A percentile compares a stretch with the other conserved stretches of the same genome.
These are phyloP conservation scores for Geoglossum cookeanum DNA, from an alignment of 2,329 filamentous ascomycete genomes.

Conservation along the genomic window DNA sequence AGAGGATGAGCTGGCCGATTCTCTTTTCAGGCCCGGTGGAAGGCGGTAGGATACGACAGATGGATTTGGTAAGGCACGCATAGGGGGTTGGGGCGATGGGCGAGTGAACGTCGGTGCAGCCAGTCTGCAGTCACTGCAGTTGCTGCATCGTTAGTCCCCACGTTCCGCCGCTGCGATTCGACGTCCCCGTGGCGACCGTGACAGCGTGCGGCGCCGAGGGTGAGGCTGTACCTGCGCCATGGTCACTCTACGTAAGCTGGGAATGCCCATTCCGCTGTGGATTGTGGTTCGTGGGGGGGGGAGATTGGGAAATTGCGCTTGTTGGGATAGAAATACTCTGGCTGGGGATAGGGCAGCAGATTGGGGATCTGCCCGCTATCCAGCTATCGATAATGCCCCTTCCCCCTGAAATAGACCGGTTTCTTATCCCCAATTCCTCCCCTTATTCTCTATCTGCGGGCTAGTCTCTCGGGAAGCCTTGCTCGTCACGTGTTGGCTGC, in stretches of 20 bases:
- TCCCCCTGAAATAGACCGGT: too few relatives aligned
- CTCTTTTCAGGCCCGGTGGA: not conserved
- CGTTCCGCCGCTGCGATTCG: not conserved
- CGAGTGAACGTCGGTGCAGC: not conserved
- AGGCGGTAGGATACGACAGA: not conserved
- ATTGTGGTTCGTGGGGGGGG: not conserved
- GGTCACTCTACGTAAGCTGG: not conserved
- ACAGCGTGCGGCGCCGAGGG: not conserved
- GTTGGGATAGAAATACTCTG: not conserved
- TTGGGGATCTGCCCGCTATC: not conserved
- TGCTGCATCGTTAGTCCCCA: not conserved
- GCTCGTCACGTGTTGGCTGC: too few relatives aligned
- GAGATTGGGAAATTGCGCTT: not conserved
- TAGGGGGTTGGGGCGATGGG: not conserved
- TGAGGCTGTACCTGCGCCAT: conserved; percentile 1
- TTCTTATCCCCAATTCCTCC: too few relatives aligned
- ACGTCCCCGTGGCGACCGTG: not conserved
- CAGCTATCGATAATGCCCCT: not conserved
- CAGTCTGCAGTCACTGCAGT: not conserved
- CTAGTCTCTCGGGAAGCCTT: too few relatives aligned
- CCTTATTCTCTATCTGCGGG: too few relatives aligned
- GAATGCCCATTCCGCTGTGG: not conserved
- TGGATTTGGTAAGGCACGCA: not conserved
- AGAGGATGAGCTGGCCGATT: not conserved
- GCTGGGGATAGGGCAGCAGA: not conserved